These are phyloP conservation scores for Seiridium unicorne DNA, from an alignment of 2,329 filamentous ascomycete species.

Conservation along the genomic window DNA sequence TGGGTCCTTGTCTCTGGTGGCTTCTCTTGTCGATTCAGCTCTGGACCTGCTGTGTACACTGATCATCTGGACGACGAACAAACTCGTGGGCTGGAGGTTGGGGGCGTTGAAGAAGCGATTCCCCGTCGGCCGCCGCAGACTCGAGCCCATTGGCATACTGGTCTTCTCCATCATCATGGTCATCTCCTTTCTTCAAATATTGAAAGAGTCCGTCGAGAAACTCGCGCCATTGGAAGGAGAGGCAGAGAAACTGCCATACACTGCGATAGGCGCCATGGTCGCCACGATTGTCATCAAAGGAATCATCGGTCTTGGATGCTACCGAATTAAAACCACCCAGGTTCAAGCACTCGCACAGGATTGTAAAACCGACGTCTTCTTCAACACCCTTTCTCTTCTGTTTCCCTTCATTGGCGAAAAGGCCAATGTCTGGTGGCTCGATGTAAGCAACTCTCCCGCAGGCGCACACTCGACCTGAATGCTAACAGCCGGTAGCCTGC, in stretches of 20 bases:
- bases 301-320: slow-evolving; percentile 58
- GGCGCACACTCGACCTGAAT: too few species aligned
- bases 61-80: slow-evolving; percentile 61
- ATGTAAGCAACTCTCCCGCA: slow-evolving; percentile 36
- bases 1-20: slow-evolving; percentile 58
- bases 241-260: slow-evolving; percentile 46
- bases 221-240: slow-evolving; percentile 44
- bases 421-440: slow-evolving; percentile 64
- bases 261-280: slow-evolving; percentile 56
- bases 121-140: slow-evolving; percentile 53
- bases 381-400: slow-evolving; percentile 61
- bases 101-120: slow-evolving; percentile 49
- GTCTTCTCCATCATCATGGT: slow-evolving; percentile 65
- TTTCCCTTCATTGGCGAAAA: slow-evolving; percentile 62
- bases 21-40: slow-evolving; percentile 60
- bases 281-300: slow-evolving; percentile 59
- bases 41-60: slow-evolving; percentile 59
- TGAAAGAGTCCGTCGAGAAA: slow-evolving; percentile 59
- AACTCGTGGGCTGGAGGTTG: slow-evolving; percentile 56
- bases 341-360: slow-evolving; percentile 63
- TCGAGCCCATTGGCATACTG: slow-evolving; percentile 61
- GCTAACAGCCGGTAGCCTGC: slow-evolving; percentile 28
- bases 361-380: slow-evolving; percentile 63
- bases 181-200: slow-evolving; percentile 59
- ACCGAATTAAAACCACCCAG: slow-evolving; percentile 60